Evolutionary conservation across 176 grass and related monocot species (phyloP).

Genomic region (Stipa capillata): DNA sequence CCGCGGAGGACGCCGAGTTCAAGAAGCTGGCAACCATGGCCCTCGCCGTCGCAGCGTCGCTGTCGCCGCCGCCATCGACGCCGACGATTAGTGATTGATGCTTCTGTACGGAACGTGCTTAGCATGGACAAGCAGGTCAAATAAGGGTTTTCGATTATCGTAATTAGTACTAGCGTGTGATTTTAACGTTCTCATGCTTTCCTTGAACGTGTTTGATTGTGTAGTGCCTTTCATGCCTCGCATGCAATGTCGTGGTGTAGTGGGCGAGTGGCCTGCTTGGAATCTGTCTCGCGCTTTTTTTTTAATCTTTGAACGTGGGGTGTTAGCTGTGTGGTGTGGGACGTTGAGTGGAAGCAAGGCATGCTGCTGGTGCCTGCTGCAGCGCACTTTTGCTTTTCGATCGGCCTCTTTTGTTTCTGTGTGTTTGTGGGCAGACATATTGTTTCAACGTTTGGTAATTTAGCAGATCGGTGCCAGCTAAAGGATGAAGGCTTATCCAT

Average conservation of each 20-base stretch:
- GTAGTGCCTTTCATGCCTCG: conserved; percentile 28
- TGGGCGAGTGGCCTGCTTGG: conserved; percentile 26
- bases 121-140: neutral
- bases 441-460: neutral
- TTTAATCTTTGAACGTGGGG: conserved; percentile 21
- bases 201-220: neutral
- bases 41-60: conserved; percentile 33
- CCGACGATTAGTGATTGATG: neutral
- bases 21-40: conserved; percentile 46
- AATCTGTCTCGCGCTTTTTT: conserved; percentile 7
- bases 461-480: neutral
- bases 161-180: neutral
- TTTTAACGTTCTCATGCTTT: neutral
- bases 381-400: conserved; percentile 25
- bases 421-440: neutral
- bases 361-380: conserved; percentile 38
- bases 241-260: conserved; percentile 13
- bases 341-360: conserved; percentile 47
- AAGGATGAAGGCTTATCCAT: too few species aligned
- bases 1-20: conserved; percentile 42
- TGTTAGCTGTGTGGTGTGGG: conserved; percentile 14
- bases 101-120: neutral
- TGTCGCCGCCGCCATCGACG: neutral
- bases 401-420: neutral
- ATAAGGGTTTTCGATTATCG: neutral